Evolutionary conservation across 768 basidiomycete species (phyloP).

Genomic region (Boletus insuetus): DNA sequence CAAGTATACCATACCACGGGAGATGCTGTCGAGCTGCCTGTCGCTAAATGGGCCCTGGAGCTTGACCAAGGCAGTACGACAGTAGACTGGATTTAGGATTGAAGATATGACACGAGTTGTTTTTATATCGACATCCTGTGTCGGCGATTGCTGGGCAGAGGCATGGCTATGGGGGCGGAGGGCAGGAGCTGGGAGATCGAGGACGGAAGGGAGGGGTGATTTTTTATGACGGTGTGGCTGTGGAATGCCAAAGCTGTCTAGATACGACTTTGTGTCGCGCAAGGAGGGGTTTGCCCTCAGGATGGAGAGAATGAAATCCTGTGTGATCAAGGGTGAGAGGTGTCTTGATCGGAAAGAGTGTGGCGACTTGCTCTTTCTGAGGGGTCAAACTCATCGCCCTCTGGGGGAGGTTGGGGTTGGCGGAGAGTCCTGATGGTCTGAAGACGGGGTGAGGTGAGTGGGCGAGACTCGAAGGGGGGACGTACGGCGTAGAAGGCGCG

Average conservation of each 20-base stretch:
- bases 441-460: constrained; percentile 15
- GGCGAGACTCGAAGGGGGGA: background rate
- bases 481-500: constrained; percentile 58
- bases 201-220: constrained; percentile 20
- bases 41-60: constrained; percentile 95
- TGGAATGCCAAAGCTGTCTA: constrained; percentile 84
- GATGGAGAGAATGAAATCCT: constrained; percentile 98
- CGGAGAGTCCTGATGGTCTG: constrained; percentile 34
- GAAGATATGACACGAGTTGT: constrained; percentile 58
- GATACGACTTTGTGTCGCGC: constrained; percentile 86
- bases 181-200: constrained; percentile 26
- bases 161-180: no score
- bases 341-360: background rate
- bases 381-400: constrained; percentile 26
- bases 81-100: constrained; percentile 80
- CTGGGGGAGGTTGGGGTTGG: constrained; percentile 11
- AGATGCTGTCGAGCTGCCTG: constrained; percentile 90
- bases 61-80: constrained; percentile 93
- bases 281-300: constrained; percentile 89
- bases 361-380: constrained; percentile 50
- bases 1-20: constrained; percentile 89
- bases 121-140: constrained; percentile 32
- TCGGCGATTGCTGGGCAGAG: constrained; percentile 5
- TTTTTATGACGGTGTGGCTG: constrained; percentile 35
- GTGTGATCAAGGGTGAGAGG: constrained; percentile 12